These are phyloP conservation scores for Citrus unshiu DNA, from an alignment of 345 rosid species.

Conservation along the genomic window DNA sequence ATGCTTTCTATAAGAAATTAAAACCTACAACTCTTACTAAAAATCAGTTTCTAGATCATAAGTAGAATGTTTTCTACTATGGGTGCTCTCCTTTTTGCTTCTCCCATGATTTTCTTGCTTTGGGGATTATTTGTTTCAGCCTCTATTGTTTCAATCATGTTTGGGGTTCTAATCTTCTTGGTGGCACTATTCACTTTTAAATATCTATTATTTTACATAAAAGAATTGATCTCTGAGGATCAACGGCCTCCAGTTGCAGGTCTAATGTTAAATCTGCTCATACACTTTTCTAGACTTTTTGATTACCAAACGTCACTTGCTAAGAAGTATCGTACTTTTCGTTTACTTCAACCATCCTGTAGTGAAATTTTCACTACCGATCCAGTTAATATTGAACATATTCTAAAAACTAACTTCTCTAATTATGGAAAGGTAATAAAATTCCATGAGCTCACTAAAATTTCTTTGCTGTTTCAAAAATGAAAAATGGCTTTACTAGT, in stretches of 20 bases:
- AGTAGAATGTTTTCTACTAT: neutral
- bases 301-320: conserved; percentile 37
- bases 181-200: neutral
- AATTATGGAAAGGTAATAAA: conserved; percentile 36
- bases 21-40: too few relatives aligned
- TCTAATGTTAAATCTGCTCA: conserved; percentile 23
- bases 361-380: conserved; percentile 38
- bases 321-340: conserved; percentile 21
- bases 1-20: neutral
- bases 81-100: conserved; percentile 20
- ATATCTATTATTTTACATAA: conserved; percentile 15
- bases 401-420: conserved; percentile 42
- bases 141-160: conserved; percentile 10
- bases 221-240: conserved; percentile 19
- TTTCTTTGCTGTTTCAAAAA: neutral
- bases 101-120: conserved; percentile 14
- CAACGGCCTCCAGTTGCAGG: conserved; percentile 41
- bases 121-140: conserved; percentile 13
- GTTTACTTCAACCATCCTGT: conserved; percentile 19
- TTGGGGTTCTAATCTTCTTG: conserved; percentile 9
- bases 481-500: neutral
- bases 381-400: conserved; percentile 37
- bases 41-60: too few relatives aligned
- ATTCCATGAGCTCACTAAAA: neutral
- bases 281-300: conserved; percentile 27